Conservation (phyloP, 176 grass and related monocot species). For the Cymbopogon citratus region DNA sequence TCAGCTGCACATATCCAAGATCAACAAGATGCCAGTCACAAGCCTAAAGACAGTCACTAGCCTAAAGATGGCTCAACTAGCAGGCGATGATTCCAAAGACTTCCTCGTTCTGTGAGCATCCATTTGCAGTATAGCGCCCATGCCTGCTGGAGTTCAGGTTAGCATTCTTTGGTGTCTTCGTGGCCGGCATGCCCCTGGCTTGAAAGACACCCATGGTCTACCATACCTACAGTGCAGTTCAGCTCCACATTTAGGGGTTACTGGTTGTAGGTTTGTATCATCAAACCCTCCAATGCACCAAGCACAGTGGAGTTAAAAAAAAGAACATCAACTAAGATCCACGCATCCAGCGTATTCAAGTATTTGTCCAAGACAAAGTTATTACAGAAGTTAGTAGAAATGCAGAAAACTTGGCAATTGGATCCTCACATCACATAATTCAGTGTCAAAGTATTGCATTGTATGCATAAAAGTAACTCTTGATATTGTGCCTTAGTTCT, state of each 20-base stretch:
- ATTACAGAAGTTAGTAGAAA: background rate
- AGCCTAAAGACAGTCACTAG: background rate
- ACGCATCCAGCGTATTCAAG: background rate
- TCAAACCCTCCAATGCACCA: background rate
- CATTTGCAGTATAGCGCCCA: background rate
- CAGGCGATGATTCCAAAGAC: background rate
- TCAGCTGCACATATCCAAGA: background rate
- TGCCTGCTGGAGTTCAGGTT: background rate
- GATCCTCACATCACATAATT: background rate
- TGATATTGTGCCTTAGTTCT: background rate
- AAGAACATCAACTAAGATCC: background rate
- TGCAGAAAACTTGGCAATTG: background rate
- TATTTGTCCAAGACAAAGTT: background rate
- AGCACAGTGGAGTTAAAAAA: background rate
- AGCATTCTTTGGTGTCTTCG: background rate
- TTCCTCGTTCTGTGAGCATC: background rate
- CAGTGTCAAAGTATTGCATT: background rate
- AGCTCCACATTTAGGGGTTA: background rate
- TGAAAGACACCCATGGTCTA: background rate
- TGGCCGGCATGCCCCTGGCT: background rate
- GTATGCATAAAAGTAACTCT: background rate
- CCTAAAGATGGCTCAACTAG: background rate
- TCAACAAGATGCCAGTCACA: background rate
- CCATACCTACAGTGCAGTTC: background rate
- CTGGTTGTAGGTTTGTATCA: background rate